Base-by-base conservation (phyloP, 108 stramenopile species). In the Cyclotella atomus region DNA sequence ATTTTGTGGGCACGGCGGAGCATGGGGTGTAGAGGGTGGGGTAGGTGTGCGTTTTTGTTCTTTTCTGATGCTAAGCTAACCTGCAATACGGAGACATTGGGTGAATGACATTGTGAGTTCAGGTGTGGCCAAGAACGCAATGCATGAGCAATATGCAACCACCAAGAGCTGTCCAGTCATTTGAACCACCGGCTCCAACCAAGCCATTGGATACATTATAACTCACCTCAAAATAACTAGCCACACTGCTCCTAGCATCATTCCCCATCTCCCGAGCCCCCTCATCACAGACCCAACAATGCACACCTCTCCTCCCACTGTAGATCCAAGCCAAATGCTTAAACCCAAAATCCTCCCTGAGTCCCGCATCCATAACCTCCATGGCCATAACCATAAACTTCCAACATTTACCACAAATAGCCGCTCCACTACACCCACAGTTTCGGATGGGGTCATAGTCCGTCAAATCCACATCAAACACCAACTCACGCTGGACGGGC, bases 391-490 rank as follows among this genome's bases (percentile, higher is more conserved):
- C 87, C 99, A 99, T 99, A 72, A 94, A 97, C 20, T 75, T 86
- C 99, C 99, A 99, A 85, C 99, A 99, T 67, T 78, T 89, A 19
- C 19, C 32, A 68, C 97, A 98, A 76, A 98, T 96, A 20, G 84
- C 84, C 8, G 98, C 98, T 15, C 97, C 91, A 14, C 61, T 60
- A 85, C 99, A 99, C 0, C 94, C 94, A 83, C 99, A 99, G 24
- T 89, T 86, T 2, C 99, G 92, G 43, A 99, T 90, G 47, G 89
- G 92, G 73, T 99, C 99, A 87, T 99, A 99, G 79, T 99, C 99
- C 2, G 97, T 99, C 16, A 99, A 71, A 88, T 99, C 99, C 57
- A 99, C 96, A 83, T 99, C 99, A 76, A 99, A 99, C 25, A 99
- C 97, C 19, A 99, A 86, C 84, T 99, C 99, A 21, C 99, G 88